These are phyloP conservation scores for Arabidopsis lyrata DNA, from an alignment of 441 rosid species.

Conservation along the genomic window DNA sequence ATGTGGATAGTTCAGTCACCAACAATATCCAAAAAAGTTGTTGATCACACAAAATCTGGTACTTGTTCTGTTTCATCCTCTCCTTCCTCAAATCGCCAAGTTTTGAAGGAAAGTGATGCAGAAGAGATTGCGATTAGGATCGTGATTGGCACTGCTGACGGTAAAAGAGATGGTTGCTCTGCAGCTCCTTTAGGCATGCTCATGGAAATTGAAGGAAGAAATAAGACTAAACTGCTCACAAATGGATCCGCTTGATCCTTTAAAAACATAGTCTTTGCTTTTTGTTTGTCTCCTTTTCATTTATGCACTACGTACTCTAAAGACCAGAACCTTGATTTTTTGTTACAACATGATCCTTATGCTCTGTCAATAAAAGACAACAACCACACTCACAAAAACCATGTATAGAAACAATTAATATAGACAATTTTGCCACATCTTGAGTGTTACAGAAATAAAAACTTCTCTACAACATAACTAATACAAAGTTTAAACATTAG, in stretches of 20 bases:
- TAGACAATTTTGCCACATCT: background rate
- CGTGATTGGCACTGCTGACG: background rate
- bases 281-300: background rate
- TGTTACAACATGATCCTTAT: background rate
- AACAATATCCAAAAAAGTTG: background rate
- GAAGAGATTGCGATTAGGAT: background rate
- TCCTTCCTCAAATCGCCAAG: background rate
- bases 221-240: background rate
- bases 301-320: background rate
- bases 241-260: conserved; percentile 4
- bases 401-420: background rate
- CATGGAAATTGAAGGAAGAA: background rate
- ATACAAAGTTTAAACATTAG: background rate
- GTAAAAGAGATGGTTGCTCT: background rate
- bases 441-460: background rate
- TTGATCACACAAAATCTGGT: background rate
- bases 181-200: background rate
- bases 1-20: conserved; percentile 22
- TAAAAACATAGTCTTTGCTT: background rate
- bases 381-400: background rate
- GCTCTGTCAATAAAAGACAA: conserved; percentile 10
- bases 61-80: background rate
- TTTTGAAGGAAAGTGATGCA: conserved; percentile 6
- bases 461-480: background rate
- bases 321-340: background rate